Conservation (phyloP, 2,329 filamentous ascomycete species). For the Pochonia chlamydosporia region DNA sequence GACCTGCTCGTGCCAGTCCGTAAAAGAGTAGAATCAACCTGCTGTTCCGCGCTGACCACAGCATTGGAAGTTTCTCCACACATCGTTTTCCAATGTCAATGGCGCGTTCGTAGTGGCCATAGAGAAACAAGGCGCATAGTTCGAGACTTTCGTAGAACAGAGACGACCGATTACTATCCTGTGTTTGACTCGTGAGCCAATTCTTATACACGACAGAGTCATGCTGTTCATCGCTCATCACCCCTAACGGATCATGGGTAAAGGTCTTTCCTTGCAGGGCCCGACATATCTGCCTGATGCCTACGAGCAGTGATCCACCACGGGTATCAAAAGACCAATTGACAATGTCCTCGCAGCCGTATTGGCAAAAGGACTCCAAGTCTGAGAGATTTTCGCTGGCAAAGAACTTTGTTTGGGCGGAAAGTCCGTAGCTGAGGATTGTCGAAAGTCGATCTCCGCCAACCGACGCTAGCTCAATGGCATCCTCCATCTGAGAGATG, state of each 20-base stretch:
- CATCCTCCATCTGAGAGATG: conserved; percentile 55
- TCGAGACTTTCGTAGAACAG: conserved; percentile 65
- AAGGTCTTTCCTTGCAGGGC: conserved; percentile 71
- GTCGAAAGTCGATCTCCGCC: conserved; percentile 67
- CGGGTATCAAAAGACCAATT: conserved; percentile 67
- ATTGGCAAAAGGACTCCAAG: conserved; percentile 64
- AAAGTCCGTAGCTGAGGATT: conserved; percentile 65
- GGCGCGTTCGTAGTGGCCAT: conserved; percentile 55
- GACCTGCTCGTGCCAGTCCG: conserved; percentile 49
- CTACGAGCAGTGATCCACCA: conserved; percentile 64
- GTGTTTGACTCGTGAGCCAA: conserved; percentile 47
- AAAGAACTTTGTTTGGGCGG: conserved; percentile 62
- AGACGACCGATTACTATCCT: conserved; percentile 57
- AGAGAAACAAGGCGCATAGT: conserved; percentile 56
- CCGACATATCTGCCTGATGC: conserved; percentile 59
- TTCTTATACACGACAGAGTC: conserved; percentile 51
- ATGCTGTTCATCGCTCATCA: conserved; percentile 67
- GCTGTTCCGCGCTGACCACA: conserved; percentile 57
- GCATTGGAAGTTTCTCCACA: conserved; percentile 37
- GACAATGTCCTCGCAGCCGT: conserved; percentile 66
- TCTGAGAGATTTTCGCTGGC: conserved; percentile 64
- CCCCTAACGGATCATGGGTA: conserved; percentile 39
- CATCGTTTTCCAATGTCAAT: conserved; percentile 50
- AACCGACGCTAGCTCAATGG: conserved; percentile 59
- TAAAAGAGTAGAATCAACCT: conserved; percentile 54